Conservation (phyloP, 192 early-diverging fungal genomes). For the Coemansia sp. region DNA sequence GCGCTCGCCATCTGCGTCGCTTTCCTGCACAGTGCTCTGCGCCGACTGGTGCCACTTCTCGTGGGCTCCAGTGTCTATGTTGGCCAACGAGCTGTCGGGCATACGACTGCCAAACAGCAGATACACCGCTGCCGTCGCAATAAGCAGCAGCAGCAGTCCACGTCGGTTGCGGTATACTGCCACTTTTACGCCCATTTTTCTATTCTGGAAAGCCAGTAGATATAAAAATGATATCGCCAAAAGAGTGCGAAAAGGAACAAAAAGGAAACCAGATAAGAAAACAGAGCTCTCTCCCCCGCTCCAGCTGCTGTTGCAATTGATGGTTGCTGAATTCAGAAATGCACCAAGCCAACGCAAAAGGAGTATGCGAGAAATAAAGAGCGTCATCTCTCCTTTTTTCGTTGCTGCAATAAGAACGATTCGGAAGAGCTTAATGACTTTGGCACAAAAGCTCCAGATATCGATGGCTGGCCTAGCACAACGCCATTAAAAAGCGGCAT, state of each 20-base stretch:
- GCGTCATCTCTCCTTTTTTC: too few species aligned
- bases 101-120: constrained; percentile 12
- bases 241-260: background rate
- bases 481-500: background rate
- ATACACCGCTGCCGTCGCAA: constrained; percentile 16
- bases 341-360: too few species aligned
- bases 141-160: constrained; percentile 20
- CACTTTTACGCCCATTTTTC: constrained; percentile 29
- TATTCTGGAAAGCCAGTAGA: background rate
- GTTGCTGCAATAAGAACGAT: too few species aligned
- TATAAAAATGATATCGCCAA: background rate
- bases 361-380: too few species aligned
- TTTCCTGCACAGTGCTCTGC: background rate
- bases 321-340: too few species aligned
- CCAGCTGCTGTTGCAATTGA: too few species aligned
- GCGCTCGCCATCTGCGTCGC: constrained; percentile 1
- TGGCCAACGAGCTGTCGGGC: background rate
- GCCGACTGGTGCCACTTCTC: background rate
- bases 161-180: constrained; percentile 35
- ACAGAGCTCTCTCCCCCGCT: too few species aligned
- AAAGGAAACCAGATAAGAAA: background rate
- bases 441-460: background rate
- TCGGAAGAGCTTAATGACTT: background rate
- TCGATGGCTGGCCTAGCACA: background rate
- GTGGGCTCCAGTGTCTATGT: background rate